Base-by-base conservation (phyloP, 202 grass and related monocot species). In the Tripidium arundinaceum region DNA sequence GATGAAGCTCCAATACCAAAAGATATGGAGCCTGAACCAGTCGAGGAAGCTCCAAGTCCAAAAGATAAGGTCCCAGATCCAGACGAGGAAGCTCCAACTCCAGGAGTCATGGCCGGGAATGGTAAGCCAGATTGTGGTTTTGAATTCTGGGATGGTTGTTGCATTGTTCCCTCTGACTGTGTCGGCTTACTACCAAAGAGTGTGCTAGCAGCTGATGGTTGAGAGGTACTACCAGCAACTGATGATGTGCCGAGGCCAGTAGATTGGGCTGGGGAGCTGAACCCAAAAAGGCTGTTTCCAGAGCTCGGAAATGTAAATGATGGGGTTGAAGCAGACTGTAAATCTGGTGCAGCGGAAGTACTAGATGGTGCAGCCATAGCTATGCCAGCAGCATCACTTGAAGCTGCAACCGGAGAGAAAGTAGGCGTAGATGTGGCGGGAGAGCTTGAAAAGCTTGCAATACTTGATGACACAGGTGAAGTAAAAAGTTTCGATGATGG, bases 221-320 rank as follows among this genome's bases (percentile, higher is more conserved):
- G 82, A 59, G 78, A 73, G 24, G 67, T 75, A 82, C 41, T 79
- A 62, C 59, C 68, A 83, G 62, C 74, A 79, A 78, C 61, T 37
- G 81, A 81, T 38, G 78, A 72, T 74, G 87, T 77, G 68, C 39
- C 79, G 11, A 78, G 83, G 62, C 62, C 34, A 83, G 79, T 80
- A 75, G 70, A 77, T 54, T 91, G 88, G 78, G 78, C 83, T 73
- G 91, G 81, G 69, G 93, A 71, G 77, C 58, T 75, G 64, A 87
- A 89, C 29, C 84, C 82, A 79, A 89, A 92, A 77, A 70, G 65
- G 49, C 70, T 68, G 45, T 86, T 92, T 58, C 74, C 80, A 19
- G 82, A 80, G 74, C 90, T 92, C 15, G 64, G 77, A 81, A 92
- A 86, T 63, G 71, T 43, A 86, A 85, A 93, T 75, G 91, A 29